Conservation (phyloP, 2,329 filamentous ascomycete genomes). For the Hypoxylon sp. region DNA sequence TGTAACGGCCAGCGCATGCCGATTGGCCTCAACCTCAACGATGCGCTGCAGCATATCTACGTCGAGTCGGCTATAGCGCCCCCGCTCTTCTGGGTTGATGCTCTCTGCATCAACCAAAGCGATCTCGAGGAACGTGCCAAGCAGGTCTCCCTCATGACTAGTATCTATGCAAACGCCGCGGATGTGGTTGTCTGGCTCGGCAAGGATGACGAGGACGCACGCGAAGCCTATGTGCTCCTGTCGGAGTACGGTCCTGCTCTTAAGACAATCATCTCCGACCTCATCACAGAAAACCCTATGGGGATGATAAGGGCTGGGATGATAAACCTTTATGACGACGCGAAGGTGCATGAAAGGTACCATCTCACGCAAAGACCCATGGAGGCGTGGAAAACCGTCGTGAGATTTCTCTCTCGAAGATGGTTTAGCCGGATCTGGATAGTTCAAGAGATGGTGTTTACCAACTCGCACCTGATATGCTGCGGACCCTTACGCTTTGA, state of each 20-base stretch:
- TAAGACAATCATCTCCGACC: constrained; percentile 8
- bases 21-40: constrained; percentile 28
- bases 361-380: constrained; percentile 18
- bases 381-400: constrained; percentile 31
- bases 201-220: constrained; percentile 24
- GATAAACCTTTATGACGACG: constrained; percentile 33
- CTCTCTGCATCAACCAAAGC: constrained; percentile 45
- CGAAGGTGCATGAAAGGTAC: constrained; percentile 26
- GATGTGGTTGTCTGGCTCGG: constrained; percentile 44
- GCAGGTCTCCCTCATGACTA: constrained; percentile 43
- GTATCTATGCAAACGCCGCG: constrained; percentile 39
- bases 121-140: constrained; percentile 33
- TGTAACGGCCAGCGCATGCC: constrained; percentile 31
- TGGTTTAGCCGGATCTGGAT: constrained; percentile 37
- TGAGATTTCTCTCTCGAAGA: constrained; percentile 28
- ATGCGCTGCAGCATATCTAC: constrained; percentile 28
- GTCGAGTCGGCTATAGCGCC: constrained; percentile 27
- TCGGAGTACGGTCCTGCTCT: constrained; percentile 32
- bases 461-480: constrained; percentile 26
- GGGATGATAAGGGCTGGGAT: constrained; percentile 1
- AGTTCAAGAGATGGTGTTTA: constrained; percentile 38
- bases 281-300: constrained; percentile 1
- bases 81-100: constrained; percentile 43
- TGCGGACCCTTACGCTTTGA: constrained; percentile 30
- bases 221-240: constrained; percentile 21